phyloP scores from a whole-genome alignment of 2,329 filamentous ascomycete species.

The Fusarium sp. region DNA sequence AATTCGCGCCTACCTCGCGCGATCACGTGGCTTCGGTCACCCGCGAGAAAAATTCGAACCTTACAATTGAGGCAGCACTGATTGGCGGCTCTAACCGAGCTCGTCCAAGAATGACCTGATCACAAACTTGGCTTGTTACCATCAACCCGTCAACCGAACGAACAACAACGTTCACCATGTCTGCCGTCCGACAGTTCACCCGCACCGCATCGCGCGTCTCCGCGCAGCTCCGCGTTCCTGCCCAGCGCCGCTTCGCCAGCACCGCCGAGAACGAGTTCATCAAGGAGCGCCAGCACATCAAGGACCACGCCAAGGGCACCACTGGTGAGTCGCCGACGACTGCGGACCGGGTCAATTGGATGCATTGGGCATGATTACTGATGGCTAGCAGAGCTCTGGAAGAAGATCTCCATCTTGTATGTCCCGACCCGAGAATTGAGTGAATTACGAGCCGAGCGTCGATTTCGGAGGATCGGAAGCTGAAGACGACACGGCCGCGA shows the following conservation, averaged over 20 bases:
- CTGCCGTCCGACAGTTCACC: conserved; percentile 71
- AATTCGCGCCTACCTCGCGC: conserved; percentile 33
- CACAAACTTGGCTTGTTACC: conserved; percentile 44
- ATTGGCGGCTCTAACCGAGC: conserved; percentile 51
- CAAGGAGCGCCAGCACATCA: conserved; percentile 89
- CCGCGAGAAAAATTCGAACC: conserved; percentile 35
- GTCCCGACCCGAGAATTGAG: conserved; percentile 53
- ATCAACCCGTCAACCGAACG: conserved; percentile 39
- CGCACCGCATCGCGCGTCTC: conserved; percentile 73
- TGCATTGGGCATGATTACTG: conserved; percentile 44
- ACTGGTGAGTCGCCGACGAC: conserved; percentile 72
- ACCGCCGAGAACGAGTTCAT: conserved; percentile 91
- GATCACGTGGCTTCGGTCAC: conserved; percentile 43
- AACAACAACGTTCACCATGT: conserved; percentile 64
- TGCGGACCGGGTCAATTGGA: conserved; percentile 36
- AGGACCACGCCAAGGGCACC: conserved; percentile 87
- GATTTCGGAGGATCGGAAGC: conserved; percentile 31
- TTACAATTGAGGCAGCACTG: conserved; percentile 49
- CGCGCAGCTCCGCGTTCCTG: conserved; percentile 68
- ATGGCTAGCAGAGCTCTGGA: conserved; percentile 82
- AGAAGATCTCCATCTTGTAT: conserved; percentile 96
- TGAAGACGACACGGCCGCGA: conserved; percentile 18
- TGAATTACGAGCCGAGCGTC: conserved; percentile 41
- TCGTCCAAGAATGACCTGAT: conserved; percentile 51
- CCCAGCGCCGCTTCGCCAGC: conserved; percentile 80